These are phyloP conservation scores for Mycothermus thermophilus DNA, from an alignment of 495 filamentous ascomycete genomes.

Conservation along the genomic window DNA sequence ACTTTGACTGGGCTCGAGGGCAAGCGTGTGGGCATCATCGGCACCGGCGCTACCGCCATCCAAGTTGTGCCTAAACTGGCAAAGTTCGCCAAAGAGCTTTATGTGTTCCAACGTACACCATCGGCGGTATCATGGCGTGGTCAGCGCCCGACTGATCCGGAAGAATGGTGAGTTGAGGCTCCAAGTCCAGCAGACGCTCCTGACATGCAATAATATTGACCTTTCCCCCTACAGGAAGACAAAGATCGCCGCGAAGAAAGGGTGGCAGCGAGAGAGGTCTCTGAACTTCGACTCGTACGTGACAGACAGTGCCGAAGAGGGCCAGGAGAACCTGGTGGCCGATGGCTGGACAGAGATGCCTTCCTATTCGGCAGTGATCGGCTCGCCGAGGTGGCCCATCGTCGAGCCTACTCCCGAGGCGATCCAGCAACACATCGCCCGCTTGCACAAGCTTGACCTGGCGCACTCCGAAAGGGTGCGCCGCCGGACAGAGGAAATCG, in stretches of 20 bases:
- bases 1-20: conserved; percentile 30
- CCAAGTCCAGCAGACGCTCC: no score
- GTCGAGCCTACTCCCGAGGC: conserved; percentile 23
- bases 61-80: conserved; percentile 39
- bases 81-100: conserved; percentile 36
- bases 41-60: conserved; percentile 43
- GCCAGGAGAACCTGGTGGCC: conserved; percentile 24
- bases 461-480: conserved; percentile 14
- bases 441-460: conserved; percentile 17
- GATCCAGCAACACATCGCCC: conserved; percentile 21
- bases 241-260: conserved; percentile 24
- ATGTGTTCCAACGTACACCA: conserved; percentile 44
- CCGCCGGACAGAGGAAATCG: conserved; percentile 28
- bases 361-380: conserved; percentile 19
- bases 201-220: neutral
- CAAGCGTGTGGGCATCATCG: conserved; percentile 40
- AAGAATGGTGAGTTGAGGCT: conserved; percentile 22
- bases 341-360: conserved; percentile 27
- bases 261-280: conserved; percentile 32
- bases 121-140: conserved; percentile 34
- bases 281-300: conserved; percentile 21
- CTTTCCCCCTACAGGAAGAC: conserved; percentile 6
- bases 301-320: conserved; percentile 14
- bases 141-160: conserved; percentile 34
- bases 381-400: conserved; percentile 7